These are phyloP conservation scores for Phytophthora brassicae DNA, from an alignment of 352 stramenopile genomes.

Conservation along the genomic window DNA sequence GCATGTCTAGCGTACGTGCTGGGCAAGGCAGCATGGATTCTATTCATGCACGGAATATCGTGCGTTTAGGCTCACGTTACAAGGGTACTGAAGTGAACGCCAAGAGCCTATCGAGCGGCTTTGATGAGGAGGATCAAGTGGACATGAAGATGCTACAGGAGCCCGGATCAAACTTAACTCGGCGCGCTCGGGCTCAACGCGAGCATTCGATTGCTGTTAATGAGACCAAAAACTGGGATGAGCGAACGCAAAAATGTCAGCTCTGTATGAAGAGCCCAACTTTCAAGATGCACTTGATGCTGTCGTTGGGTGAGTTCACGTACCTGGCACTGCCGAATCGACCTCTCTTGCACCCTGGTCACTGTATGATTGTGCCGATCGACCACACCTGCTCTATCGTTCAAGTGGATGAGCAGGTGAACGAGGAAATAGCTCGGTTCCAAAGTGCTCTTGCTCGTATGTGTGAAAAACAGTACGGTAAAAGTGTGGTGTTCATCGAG, in stretches of 20 bases:
- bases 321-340: conserved; percentile 70
- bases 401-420: conserved; percentile 63
- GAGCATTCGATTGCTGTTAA: conserved; percentile 54
- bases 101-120: conserved; percentile 68
- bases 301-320: conserved; percentile 75
- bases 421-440: conserved; percentile 67
- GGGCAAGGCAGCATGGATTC: conserved; percentile 70
- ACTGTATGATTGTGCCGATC: conserved; percentile 78
- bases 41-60: conserved; percentile 68
- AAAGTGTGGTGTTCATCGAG: conserved; percentile 78
- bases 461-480: conserved; percentile 54
- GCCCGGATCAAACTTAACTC: conserved; percentile 54
- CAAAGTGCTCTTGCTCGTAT: conserved; percentile 58
- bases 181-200: conserved; percentile 52
- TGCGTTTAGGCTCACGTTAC: conserved; percentile 74
- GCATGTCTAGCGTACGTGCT: conserved; percentile 47
- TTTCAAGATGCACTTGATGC: conserved; percentile 83
- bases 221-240: conserved; percentile 71
- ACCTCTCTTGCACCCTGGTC: conserved; percentile 52
- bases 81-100: conserved; percentile 67
- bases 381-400: conserved; percentile 66
- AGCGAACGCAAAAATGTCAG: conserved; percentile 63
- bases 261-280: conserved; percentile 65
- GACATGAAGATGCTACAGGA: conserved; percentile 64
- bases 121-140: conserved; percentile 82